Evolutionary conservation across 2,329 filamentous ascomycete species (phyloP).

Genomic region (Colletotrichum lupini): DNA sequence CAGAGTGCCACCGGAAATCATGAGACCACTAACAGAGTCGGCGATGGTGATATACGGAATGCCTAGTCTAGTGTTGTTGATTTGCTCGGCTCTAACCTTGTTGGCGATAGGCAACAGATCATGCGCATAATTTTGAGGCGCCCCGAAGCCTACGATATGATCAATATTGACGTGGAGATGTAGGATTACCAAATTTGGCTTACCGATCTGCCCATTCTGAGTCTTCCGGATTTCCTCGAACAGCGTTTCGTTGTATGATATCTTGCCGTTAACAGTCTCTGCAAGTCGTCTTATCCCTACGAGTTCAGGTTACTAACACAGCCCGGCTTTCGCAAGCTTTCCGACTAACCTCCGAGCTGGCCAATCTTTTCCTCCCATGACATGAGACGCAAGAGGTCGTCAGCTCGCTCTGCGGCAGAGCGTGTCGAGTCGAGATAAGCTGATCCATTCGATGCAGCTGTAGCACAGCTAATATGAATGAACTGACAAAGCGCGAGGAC

Average conservation of each 20-base stretch:
- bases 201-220: slow-evolving; percentile 31
- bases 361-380: slow-evolving; percentile 33
- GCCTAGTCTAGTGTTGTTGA: slow-evolving; percentile 36
- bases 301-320: no score
- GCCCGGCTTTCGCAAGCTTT: no score
- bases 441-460: neutral
- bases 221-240: slow-evolving; percentile 25
- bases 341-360: slow-evolving; percentile 17
- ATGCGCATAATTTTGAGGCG: slow-evolving; percentile 43
- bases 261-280: slow-evolving; percentile 9
- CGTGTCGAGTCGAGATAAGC: neutral
- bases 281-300: slow-evolving; percentile 17
- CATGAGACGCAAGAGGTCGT: slow-evolving; percentile 25
- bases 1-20: slow-evolving; percentile 43
- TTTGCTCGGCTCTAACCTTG: slow-evolving; percentile 37
- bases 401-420: slow-evolving; percentile 17
- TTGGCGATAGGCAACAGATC: slow-evolving; percentile 43
- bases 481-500: neutral
- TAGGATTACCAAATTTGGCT: neutral
- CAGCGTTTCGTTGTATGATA: slow-evolving; percentile 9
- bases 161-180: no score
- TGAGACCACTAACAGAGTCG: slow-evolving; percentile 45
- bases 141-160: slow-evolving; percentile 39
- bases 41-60: slow-evolving; percentile 42
- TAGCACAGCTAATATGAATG: neutral